phyloP scores from a whole-genome alignment of 805 yeast genomes.

The Candida berthetii region DNA sequence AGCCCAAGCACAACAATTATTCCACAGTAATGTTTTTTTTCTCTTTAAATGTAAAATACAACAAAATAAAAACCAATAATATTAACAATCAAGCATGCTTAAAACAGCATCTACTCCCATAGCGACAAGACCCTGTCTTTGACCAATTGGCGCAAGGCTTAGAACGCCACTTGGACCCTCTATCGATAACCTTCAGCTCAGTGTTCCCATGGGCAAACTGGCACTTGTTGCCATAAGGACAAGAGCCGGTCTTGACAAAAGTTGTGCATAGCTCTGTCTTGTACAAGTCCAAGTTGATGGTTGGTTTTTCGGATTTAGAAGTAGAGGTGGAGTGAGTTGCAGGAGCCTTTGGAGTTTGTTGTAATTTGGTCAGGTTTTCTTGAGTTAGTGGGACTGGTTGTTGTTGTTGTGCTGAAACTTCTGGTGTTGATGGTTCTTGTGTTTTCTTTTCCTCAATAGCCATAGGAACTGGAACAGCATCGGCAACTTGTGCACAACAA shows the following conservation, averaged over 20 bases:
- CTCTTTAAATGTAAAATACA: no score
- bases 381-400: conserved; percentile 19
- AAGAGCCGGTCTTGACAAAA: conserved; percentile 58
- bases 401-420: no score
- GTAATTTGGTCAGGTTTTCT: conserved; percentile 16
- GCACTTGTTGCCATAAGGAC: conserved; percentile 89
- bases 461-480: no score
- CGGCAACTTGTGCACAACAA: neutral
- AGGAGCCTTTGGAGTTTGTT: conserved; percentile 5
- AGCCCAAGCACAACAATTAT: no score
- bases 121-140: conserved; percentile 75
- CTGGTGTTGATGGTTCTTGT: no score
- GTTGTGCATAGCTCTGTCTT: conserved; percentile 89
- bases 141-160: conserved; percentile 89
- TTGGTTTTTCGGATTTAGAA: conserved; percentile 5
- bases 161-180: conserved; percentile 83
- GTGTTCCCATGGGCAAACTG: conserved; percentile 89
- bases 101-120: conserved; percentile 89
- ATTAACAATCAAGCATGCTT: conserved; percentile 51
- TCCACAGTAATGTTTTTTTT: no score
- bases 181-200: conserved; percentile 66
- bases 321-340: neutral
- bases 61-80: no score
- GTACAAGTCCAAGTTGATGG: conserved; percentile 61
- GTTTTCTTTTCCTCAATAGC: no score